These are phyloP conservation scores for Rhododendron williamsianum DNA, from an alignment of 148 eudicot genomes.

Conservation along the genomic window DNA sequence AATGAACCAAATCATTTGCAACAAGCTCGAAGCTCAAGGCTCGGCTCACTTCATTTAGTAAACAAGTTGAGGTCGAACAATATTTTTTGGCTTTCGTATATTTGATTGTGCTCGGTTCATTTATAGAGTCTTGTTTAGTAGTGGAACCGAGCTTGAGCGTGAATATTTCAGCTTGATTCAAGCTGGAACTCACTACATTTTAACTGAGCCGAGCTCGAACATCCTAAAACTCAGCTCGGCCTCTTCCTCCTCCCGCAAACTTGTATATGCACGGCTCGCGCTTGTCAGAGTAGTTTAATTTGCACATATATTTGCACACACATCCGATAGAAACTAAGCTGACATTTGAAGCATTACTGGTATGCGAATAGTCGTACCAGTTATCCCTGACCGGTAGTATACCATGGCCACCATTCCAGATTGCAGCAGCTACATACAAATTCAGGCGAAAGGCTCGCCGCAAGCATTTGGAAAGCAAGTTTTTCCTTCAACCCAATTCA, in stretches of 20 bases:
- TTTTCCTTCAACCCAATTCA: not conserved
- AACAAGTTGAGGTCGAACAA: too few relatives aligned
- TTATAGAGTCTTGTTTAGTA: too few relatives aligned
- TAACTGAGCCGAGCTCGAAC: not conserved
- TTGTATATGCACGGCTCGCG: not conserved
- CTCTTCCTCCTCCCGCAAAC: not conserved
- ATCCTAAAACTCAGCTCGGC: not conserved
- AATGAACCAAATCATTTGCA: too few relatives aligned
- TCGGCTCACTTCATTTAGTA: too few relatives aligned
- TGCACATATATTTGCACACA: not conserved
- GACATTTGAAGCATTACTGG: not conserved
- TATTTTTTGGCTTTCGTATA: too few relatives aligned
- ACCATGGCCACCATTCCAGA: not conserved
- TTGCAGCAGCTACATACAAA: not conserved
- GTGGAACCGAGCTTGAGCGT: too few relatives aligned
- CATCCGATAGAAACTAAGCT: not conserved
- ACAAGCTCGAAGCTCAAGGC: too few relatives aligned
- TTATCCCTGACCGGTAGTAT: not conserved
- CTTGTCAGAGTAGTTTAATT: not conserved
- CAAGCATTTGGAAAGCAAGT: not conserved
- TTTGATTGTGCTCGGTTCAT: too few relatives aligned
- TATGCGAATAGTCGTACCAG: not conserved
- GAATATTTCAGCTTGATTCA: too few relatives aligned
- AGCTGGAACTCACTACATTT: too few relatives aligned
- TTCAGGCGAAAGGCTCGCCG: not conserved